Evolutionary conservation across 2,329 filamentous ascomycete genomes (phyloP), one percentile per base, ranked within the genome.

Genomic region (Sporothrix brunneoviolacea): DNA sequence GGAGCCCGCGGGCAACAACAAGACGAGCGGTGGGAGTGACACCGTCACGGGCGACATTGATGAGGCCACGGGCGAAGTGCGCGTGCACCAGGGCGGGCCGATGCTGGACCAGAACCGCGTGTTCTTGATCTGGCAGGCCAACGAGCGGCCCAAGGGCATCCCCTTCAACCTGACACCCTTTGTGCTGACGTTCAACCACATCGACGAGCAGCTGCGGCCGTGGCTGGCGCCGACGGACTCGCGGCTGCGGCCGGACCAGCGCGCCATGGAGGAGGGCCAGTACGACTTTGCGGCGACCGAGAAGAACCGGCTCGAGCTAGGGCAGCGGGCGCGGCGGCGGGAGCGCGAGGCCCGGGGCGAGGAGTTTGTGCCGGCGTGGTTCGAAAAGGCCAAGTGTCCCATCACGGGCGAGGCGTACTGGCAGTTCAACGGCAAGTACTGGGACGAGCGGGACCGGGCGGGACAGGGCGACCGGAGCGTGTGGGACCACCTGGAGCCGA

Each of bases 111-210:
- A 84, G 10, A 84, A 73, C 60, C 81, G 88, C 63, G 91, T 89
- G 0, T 91, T 95, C 70, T 72, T 96, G 24, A 86, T 98, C 51
- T 98, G 93, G 93, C 83, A 97, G 72, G 87, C 87, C 22, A 84
- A 96, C 66, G 69, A 78, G 32, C 82, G 91, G 8, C 90, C 93
- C 1, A 72, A 79, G 12, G 88, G 86, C 28, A 91, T 96, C 51
- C 93, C 93, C 0, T 98, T 98, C 76, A 98, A 97, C 68, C 76
- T 98, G 52, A 98, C 93, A 0, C 91, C 93, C 0, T 97, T 98
- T 63, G 93, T 91, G 13, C 77, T 98, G 52, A 95, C 91, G 0
- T 84, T 98, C 57, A 98, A 98, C 68, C 88, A 91, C 58, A 76
- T 96, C 44, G 86, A 91, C 48, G 88, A 95, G n/a, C 74, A 79